phyloP scores from a whole-genome alignment of 208 protist species.

The Chromosphaera perkinsii region DNA sequence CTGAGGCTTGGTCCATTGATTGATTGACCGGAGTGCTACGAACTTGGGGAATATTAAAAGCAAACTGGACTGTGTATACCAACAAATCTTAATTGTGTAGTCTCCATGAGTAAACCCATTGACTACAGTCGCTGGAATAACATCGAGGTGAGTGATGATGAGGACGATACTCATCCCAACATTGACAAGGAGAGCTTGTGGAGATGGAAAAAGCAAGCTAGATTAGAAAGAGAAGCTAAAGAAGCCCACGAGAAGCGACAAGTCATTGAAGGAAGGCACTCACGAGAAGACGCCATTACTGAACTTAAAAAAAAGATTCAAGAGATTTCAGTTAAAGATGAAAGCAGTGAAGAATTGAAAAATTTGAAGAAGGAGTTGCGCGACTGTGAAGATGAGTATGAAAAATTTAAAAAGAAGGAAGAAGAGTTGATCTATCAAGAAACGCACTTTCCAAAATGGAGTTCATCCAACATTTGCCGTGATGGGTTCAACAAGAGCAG shows the following conservation, averaged over 20 bases:
- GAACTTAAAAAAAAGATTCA: too few relatives aligned
- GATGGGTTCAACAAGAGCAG: slow-evolving; percentile 24
- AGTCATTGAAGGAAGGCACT: too few relatives aligned
- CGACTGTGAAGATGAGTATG: slow-evolving; percentile 15
- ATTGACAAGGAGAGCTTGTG: slow-evolving; percentile 48
- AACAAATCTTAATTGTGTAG: too few relatives aligned
- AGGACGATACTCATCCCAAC: slow-evolving; percentile 50
- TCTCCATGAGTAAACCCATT: too few relatives aligned
- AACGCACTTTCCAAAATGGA: slow-evolving; percentile 21
- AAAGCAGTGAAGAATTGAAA: too few relatives aligned
- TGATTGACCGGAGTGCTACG: too few relatives aligned
- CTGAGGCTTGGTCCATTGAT: too few relatives aligned
- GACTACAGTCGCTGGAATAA: slow-evolving; percentile 46
- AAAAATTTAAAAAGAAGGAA: slow-evolving; percentile 32
- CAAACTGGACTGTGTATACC: too few relatives aligned
- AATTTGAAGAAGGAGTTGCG: slow-evolving; percentile 1
- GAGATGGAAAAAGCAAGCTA: slow-evolving; percentile 35
- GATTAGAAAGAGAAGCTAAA: slow-evolving; percentile 34
- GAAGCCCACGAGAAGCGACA: too few relatives aligned
- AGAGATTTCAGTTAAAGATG: slow-evolving; percentile 9
- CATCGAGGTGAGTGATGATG: slow-evolving; percentile 51
- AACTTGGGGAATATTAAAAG: too few relatives aligned
- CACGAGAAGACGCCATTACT: too few relatives aligned
- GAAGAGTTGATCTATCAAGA: slow-evolving; percentile 33
- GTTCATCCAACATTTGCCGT: slow-evolving; percentile 38